A percentile compares a stretch with the other conserved stretches of the same genome.
Evolutionary conservation across 495 filamentous ascomycete species (phyloP).

Genomic region (Elaphomyces granulatus): DNA sequence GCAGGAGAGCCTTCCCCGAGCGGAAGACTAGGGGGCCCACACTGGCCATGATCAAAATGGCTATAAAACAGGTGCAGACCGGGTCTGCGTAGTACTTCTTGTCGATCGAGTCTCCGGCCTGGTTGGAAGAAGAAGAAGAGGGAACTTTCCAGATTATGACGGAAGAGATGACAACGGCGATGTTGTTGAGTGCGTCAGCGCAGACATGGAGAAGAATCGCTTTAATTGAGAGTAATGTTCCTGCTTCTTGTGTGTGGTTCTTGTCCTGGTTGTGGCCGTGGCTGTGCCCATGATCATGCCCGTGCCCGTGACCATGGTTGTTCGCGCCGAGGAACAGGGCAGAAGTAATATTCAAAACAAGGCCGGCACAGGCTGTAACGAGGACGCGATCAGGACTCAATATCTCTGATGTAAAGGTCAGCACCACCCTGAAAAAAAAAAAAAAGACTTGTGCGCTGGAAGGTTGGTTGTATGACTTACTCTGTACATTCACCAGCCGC

Average conservation of each 20-base stretch:
- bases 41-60: slow-evolving; percentile 24
- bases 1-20: neutral
- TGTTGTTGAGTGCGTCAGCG: slow-evolving; percentile 35
- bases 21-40: neutral
- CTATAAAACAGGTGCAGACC: slow-evolving; percentile 23
- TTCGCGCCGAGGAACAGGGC: slow-evolving; percentile 44
- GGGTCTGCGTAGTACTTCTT: slow-evolving; percentile 36
- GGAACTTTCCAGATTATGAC: slow-evolving; percentile 30
- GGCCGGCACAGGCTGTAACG: slow-evolving; percentile 63
- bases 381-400: slow-evolving; percentile 58
- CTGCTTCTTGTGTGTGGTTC: slow-evolving; percentile 36
- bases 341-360: slow-evolving; percentile 68
- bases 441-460: too few species aligned
- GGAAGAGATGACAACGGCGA: slow-evolving; percentile 34
- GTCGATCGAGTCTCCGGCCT: slow-evolving; percentile 2
- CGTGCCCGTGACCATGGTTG: slow-evolving; percentile 2
- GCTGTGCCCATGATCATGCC: slow-evolving; percentile 25
- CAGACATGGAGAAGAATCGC: slow-evolving; percentile 36
- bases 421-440: neutral
- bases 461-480: too few species aligned
- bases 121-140: slow-evolving; percentile 4
- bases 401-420: neutral
- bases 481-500: slow-evolving; percentile 41
- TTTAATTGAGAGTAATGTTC: slow-evolving; percentile 14
- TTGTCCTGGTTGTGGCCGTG: slow-evolving; percentile 41